Evolutionary conservation across 305 asterid species (phyloP).

Genomic region (Fraxinus greggii): DNA sequence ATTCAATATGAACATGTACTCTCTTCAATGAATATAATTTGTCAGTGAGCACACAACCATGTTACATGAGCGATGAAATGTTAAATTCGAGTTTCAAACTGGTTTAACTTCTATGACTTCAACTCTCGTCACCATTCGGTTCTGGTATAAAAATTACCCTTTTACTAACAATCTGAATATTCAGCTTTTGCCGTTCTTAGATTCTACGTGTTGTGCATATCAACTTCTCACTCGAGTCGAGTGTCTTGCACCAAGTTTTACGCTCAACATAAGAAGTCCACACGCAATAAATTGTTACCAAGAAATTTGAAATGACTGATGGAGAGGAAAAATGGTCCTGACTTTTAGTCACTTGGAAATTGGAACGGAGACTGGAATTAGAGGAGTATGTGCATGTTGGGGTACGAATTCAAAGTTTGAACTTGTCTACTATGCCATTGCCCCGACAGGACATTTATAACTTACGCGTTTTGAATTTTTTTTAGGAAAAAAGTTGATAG

Average conservation of each 20-base stretch:
- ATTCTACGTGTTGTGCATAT: neutral
- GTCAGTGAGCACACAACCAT: neutral
- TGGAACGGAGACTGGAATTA: neutral
- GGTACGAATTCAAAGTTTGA: neutral
- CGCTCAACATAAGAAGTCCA: neutral
- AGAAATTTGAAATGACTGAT: neutral
- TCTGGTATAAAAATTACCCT: neutral
- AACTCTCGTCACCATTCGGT: neutral
- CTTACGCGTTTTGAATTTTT: neutral
- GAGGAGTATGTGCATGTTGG: neutral
- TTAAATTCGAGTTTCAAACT: neutral
- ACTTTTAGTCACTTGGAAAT: neutral
- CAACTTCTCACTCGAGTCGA: neutral
- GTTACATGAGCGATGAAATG: neutral
- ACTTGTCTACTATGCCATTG: neutral
- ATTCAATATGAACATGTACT: neutral
- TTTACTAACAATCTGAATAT: neutral
- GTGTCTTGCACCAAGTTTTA: neutral
- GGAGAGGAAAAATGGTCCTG: neutral
- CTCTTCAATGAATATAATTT: neutral
- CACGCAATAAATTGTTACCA: neutral
- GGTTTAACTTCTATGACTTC: neutral
- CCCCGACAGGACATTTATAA: neutral
- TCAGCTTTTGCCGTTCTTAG: neutral
- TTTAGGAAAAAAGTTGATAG: neutral